These are phyloP conservation scores for Euphorbia peplus DNA, from an alignment of 345 rosid genomes.

Conservation along the genomic window DNA sequence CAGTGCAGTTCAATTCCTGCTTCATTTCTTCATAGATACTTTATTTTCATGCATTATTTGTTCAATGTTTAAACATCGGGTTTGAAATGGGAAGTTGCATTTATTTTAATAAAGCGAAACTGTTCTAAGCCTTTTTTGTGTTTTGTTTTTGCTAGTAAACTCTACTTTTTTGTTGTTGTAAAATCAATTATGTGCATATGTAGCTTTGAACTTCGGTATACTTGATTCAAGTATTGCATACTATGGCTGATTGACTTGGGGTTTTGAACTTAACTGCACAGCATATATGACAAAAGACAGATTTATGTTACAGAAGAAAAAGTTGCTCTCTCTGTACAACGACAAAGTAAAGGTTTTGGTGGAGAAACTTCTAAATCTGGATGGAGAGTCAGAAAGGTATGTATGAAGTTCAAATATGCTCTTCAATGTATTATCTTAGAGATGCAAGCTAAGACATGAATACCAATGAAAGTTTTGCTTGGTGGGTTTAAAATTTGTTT, in stretches of 20 bases:
- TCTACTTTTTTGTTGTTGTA: no score
- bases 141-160: no score
- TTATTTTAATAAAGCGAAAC: no score
- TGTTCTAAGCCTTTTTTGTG: no score
- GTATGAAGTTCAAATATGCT: background rate
- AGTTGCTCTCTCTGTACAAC: conserved; percentile 49
- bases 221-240: background rate
- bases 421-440: background rate
- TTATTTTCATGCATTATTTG: background rate
- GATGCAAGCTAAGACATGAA: background rate
- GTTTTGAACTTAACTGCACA: conserved; percentile 10
- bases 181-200: background rate
- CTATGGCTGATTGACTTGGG: conserved; percentile 8
- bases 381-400: conserved; percentile 63
- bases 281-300: conserved; percentile 19
- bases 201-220: background rate
- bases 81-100: background rate
- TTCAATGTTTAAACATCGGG: background rate
- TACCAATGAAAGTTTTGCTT: background rate
- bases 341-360: conserved; percentile 69
- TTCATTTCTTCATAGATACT: background rate
- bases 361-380: conserved; percentile 67
- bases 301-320: conserved; percentile 61
- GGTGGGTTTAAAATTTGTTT: background rate
- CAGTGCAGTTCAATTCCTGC: background rate